Percentiles rank a stretch among this genome's conserved stretches.
These are phyloP conservation scores for Blastosporella zonata DNA, from an alignment of 1,284 basidiomycete genomes.

Conservation along the genomic window DNA sequence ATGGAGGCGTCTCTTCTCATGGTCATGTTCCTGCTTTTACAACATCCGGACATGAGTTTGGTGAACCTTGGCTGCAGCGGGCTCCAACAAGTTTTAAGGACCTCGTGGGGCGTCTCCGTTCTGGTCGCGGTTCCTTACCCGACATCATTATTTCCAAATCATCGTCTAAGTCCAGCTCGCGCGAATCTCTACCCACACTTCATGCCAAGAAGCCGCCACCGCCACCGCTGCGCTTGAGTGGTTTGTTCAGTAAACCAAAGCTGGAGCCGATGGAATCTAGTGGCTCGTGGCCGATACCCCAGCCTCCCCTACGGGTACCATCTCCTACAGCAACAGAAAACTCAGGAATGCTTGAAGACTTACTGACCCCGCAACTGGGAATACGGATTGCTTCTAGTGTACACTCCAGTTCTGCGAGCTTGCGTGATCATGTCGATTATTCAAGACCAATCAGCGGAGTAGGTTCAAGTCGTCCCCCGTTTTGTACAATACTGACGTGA, in stretches of 20 bases:
- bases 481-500: background rate
- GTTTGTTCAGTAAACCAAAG: constrained; percentile 1
- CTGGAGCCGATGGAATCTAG: background rate
- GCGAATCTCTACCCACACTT: constrained; percentile 4
- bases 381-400: constrained; percentile 14
- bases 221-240: background rate
- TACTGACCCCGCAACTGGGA: constrained; percentile 19
- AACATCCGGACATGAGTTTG: constrained; percentile 12
- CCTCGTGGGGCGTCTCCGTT: constrained; percentile 12
- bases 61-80: background rate
- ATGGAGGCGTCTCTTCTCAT: background rate
- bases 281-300: constrained; percentile 13
- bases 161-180: constrained; percentile 10
- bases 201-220: background rate
- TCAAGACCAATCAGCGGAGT: constrained; percentile 23
- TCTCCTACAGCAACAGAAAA: constrained; percentile 15
- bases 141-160: constrained; percentile 10
- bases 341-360: constrained; percentile 17
- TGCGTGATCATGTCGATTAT: constrained; percentile 23
- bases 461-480: background rate
- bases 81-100: constrained; percentile 3
- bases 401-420: constrained; percentile 19
- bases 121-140: constrained; percentile 8
- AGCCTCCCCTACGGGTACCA: constrained; percentile 12
- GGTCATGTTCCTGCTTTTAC: constrained; percentile 7